Conservation (phyloP, 306 rosid species). For the Dryas octopetala region DNA sequence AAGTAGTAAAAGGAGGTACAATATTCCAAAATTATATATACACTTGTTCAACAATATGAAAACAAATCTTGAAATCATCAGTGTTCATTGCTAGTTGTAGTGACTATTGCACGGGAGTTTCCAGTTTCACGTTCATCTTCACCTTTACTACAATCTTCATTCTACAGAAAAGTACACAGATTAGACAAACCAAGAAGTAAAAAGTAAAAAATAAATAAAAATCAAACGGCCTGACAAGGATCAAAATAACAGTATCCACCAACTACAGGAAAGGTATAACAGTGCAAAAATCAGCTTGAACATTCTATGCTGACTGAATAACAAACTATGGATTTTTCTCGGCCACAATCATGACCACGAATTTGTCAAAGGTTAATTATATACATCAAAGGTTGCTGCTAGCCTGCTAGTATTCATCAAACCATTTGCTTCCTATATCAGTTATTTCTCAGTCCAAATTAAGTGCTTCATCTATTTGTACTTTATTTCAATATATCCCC, state of each 20-base stretch:
- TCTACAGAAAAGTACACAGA: conserved; percentile 3
- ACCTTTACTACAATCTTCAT: conserved; percentile 8
- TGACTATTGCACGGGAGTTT: conserved; percentile 13
- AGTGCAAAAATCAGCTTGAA: neutral
- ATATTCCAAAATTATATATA: neutral
- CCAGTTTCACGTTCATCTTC: conserved; percentile 7
- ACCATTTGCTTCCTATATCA: neutral
- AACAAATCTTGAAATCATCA: neutral
- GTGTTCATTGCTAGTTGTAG: neutral
- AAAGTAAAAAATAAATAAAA: neutral
- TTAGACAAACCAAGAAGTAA: neutral
- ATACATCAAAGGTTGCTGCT: conserved; percentile 1
- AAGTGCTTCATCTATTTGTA: neutral
- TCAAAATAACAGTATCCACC: neutral
- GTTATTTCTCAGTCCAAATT: neutral
- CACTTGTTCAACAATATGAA: neutral
- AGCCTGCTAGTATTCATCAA: neutral
- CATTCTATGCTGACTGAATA: neutral
- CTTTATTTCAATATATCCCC: neutral
- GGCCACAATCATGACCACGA: neutral
- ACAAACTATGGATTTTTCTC: neutral
- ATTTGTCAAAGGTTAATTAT: neutral
- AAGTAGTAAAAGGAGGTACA: neutral
- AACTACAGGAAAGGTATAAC: neutral
- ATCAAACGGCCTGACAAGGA: neutral